Base-by-base conservation (phyloP, 2,329 filamentous ascomycete genomes). In the Exserohilum turcica region DNA sequence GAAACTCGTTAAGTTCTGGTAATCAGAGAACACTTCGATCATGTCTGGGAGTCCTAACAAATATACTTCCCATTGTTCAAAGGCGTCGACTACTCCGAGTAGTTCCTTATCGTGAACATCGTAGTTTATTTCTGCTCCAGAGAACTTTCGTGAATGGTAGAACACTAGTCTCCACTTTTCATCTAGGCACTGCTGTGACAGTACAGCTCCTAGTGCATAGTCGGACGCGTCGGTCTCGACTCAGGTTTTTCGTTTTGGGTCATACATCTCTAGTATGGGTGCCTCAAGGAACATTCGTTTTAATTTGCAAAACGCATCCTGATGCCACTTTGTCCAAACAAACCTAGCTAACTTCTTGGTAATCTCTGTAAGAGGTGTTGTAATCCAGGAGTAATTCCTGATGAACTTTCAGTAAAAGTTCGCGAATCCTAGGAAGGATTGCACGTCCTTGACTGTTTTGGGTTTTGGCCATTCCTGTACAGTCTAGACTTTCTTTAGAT, bases 401-500 rank as follows among this genome's bases (percentile, higher is more conserved):
- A 31, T 38, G 39, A 48, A 48, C n/a, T 33, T 35, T 7, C 15
- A 19, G n/a, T 33, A 32, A 29, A 21, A 45, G 29, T 45, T 33
- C n/a, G 35, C 13, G 24, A 32, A 45, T 18, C 15, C 10, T 12
- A 24, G 18, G 18, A 45, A 33, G 29, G 19, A 45, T 45, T 33
- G 35, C 12, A 66, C 38, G 29, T 66, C 45, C 21, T 58, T 57
- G 52, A 65, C 31, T 21, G 13, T 62, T 19, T 46, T 57, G 18
- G 39, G 59, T 47, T 27, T 52, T 57, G 54, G 61, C 64, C 61
- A 67, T 56, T 67, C 40, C 35, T 59, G 31, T 27, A 75, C 56
- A 29, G 51, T 50, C 35, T 49, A 46, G 10, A 70, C 59, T 38
- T 72, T 71, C 3, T 51, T 48, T 37, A 39, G 50, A 42, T 72